Base-by-base conservation (phyloP, 352 stramenopile genomes). In the Phytophthora uliginosa region DNA sequence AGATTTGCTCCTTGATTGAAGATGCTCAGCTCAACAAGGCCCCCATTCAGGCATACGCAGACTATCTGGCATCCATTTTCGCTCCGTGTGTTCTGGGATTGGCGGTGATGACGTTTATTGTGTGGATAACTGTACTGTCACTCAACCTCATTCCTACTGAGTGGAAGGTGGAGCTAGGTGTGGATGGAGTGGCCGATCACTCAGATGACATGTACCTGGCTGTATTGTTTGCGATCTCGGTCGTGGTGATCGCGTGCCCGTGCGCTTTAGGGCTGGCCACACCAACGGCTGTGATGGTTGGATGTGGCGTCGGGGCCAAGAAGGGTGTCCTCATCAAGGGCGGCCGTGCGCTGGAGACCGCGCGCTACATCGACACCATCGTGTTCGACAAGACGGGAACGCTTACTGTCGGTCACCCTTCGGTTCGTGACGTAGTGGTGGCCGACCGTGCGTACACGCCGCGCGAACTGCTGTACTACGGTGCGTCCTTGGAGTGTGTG, bases 351-450 rank as follows among this genome's bases (percentile, higher is more conserved):
- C 78, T 97, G 1, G 91, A 97, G 65, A 89, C 92, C 3, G 85
- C 90, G 15, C 85, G 85, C 4, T 92, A 97, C 67, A 90, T 98
- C 2, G 88, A 93, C 33, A 91, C 88, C 24, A 91, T 95, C 33
- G 95, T 97, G 31, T 98, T 98, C 73, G 95, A 98, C 72, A 98
- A 98, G 78, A 98, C 95, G 3, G 95, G 95, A 1, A 98, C 95
- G 9, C 73, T 98, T 3, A 98, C 95, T 2, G 78, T 90, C 18
- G 91, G 90, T 40, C 86, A 91, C 26, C 88, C 89, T n/a, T 91
- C 81, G 2, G 86, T 96, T 9, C 92, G 85, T 24, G 90, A 97
- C 55, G 83, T 97, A 0, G 79, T 95, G 20, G 78, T 95, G 48
- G 74, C 83, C 3, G 83, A 94, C 61, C 81, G 85, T 12, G 63